phyloP scores from a whole-genome alignment of 2,329 filamentous ascomycete species.

The Zymoseptoria ardabiliae region DNA sequence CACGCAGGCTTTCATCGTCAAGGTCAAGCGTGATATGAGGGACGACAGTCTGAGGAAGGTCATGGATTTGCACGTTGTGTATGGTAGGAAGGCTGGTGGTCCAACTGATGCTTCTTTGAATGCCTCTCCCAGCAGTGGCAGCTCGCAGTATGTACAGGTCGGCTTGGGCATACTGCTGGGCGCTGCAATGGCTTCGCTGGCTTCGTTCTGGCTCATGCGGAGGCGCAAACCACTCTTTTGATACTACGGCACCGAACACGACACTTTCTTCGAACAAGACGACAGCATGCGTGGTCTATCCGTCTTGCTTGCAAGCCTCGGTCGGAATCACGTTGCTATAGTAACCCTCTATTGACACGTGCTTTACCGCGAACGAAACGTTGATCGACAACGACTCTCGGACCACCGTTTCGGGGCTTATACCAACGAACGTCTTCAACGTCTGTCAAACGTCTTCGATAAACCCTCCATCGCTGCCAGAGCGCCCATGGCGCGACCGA shows the following conservation, averaged over 20 bases:
- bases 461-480: neutral
- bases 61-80: slow-evolving; percentile 16
- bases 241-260: neutral
- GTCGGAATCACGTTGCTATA: neutral
- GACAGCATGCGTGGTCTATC: too few relatives aligned
- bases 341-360: neutral
- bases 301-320: neutral
- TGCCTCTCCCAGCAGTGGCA: neutral
- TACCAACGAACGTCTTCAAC: neutral
- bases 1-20: slow-evolving; percentile 15
- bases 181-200: neutral
- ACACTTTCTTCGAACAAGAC: neutral
- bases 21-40: slow-evolving; percentile 13
- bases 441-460: neutral
- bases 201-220: neutral
- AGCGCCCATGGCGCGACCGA: slow-evolving; percentile 49
- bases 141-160: neutral
- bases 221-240: neutral
- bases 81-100: slow-evolving; percentile 9
- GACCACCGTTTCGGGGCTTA: neutral
- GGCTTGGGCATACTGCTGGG: neutral
- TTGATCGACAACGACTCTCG: neutral
- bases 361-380: neutral
- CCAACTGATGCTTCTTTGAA: neutral
- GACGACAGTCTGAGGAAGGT: slow-evolving; percentile 14